These are phyloP conservation scores for Puccinia novopanici DNA, from an alignment of 1,284 basidiomycete species.

Conservation along the genomic window DNA sequence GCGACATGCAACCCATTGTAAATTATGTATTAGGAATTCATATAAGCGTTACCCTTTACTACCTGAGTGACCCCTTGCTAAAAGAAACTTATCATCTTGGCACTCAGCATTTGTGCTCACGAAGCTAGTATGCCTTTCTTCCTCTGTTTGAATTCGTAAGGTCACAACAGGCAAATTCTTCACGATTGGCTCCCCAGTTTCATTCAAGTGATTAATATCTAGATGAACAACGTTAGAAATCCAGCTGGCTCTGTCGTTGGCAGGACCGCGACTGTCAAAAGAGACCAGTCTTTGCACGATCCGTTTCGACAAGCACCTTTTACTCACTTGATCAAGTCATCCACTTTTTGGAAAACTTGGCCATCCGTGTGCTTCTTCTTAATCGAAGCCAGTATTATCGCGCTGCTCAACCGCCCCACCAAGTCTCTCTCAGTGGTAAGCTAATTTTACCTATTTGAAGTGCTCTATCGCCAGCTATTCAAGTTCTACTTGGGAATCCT, in stretches of 20 bases:
- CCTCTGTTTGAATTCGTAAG: background rate
- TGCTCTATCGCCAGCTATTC: background rate
- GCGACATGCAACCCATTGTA: background rate
- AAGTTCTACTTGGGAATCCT: background rate
- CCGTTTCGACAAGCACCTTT: constrained; percentile 34
- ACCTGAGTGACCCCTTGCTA: background rate
- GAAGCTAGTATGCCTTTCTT: background rate
- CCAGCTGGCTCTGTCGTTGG: constrained; percentile 27
- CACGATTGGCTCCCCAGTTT: background rate
- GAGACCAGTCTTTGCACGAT: constrained; percentile 31
- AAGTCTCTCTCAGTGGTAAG: constrained; percentile 37
- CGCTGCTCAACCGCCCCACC: constrained; percentile 11
- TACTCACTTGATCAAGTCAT: constrained; percentile 37
- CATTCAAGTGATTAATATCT: background rate
- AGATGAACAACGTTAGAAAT: constrained; percentile 36
- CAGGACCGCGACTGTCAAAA: constrained; percentile 21
- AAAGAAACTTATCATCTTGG: too few relatives aligned
- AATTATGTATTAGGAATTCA: background rate
- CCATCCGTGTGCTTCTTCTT: constrained; percentile 37
- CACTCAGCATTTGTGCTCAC: background rate
- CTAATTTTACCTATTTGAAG: background rate
- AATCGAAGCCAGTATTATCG: constrained; percentile 19
- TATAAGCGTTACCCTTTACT: background rate
- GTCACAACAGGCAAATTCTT: background rate
- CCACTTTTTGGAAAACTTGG: constrained; percentile 43